These are phyloP conservation scores for Puccinia brachypodii DNA, from an alignment of 1,284 basidiomycete genomes.

Conservation along the genomic window DNA sequence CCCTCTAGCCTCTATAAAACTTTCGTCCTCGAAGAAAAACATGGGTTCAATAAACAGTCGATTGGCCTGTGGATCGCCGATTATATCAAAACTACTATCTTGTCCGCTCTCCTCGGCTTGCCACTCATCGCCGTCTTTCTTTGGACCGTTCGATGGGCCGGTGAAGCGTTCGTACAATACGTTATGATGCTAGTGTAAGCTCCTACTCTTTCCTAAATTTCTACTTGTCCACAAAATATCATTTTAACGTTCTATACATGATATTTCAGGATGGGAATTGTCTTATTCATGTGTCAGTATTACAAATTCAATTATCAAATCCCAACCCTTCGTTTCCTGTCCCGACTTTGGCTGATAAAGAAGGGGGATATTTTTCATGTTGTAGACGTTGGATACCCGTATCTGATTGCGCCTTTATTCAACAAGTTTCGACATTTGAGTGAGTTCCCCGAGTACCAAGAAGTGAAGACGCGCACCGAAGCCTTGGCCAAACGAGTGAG, in stretches of 20 bases:
- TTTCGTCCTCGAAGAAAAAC: slow-evolving; percentile 89
- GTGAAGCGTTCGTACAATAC: slow-evolving; percentile 82
- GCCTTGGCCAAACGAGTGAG: slow-evolving; percentile 33
- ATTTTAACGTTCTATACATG: not conserved
- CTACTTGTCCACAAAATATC: not conserved
- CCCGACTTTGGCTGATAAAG: not conserved
- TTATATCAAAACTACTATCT: slow-evolving; percentile 73
- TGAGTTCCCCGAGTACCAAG: slow-evolving; percentile 39
- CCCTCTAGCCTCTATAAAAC: slow-evolving; percentile 80
- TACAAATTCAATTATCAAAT: slow-evolving; percentile 50
- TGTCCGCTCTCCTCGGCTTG: slow-evolving; percentile 75
- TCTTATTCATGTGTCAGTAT: slow-evolving; percentile 44
- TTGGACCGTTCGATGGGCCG: slow-evolving; percentile 87
- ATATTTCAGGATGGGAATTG: slow-evolving; percentile 24
- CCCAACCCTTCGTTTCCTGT: slow-evolving; percentile 53
- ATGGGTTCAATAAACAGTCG: slow-evolving; percentile 96
- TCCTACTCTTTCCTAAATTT: not conserved
- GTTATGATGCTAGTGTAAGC: slow-evolving; percentile 76
- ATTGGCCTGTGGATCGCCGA: slow-evolving; percentile 72
- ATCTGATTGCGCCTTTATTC: slow-evolving; percentile 36
- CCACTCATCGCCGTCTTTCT: slow-evolving; percentile 86
- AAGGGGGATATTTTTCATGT: not conserved
- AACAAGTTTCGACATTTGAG: slow-evolving; percentile 46
- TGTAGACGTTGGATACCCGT: slow-evolving; percentile 30
- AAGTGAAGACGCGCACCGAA: slow-evolving; percentile 41